phyloP scores from a whole-genome alignment of 116 monocot genomes.

The Iris pallida region DNA sequence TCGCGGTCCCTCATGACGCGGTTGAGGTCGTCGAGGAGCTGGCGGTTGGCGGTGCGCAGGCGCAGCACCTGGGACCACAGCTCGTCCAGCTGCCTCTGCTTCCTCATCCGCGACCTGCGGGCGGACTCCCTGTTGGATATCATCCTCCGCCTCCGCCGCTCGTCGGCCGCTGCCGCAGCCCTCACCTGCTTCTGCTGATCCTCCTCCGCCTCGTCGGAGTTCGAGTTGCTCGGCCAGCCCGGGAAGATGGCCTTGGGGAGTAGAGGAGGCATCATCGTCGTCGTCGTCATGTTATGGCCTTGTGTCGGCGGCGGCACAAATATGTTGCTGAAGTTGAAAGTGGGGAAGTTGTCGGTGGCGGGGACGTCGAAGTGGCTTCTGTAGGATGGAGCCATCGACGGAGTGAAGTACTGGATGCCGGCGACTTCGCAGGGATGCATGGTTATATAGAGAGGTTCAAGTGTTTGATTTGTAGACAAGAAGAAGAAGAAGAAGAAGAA shows the following conservation, averaged over 20 bases:
- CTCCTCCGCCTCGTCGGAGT: slow-evolving; percentile 17
- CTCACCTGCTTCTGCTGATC: neutral
- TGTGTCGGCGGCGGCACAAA: neutral
- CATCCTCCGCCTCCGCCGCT: slow-evolving; percentile 59
- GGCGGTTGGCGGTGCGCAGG: slow-evolving; percentile 40
- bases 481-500: neutral
- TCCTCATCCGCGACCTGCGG: slow-evolving; percentile 73
- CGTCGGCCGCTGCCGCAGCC: slow-evolving; percentile 2
- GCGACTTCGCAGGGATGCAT: slow-evolving; percentile 11
- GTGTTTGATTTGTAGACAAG: neutral
- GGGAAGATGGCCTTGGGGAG: neutral
- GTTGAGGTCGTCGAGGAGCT: slow-evolving; percentile 66
- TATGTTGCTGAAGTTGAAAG: neutral
- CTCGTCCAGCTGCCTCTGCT: slow-evolving; percentile 72
- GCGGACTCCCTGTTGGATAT: slow-evolving; percentile 85
- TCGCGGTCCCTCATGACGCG: slow-evolving; percentile 28
- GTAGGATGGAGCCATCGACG: neutral
- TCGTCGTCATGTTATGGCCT: no score
- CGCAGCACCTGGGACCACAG: slow-evolving; percentile 42
- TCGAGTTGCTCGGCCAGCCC: neutral
- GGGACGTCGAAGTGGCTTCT: neutral
- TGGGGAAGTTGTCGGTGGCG: neutral
- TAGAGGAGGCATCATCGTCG: neutral
- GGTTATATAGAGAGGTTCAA: no score
- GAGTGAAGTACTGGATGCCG: slow-evolving; percentile 8